phyloP scores from a whole-genome alignment of 1,284 basidiomycete genomes.

The Sporisorium scitamineum region DNA sequence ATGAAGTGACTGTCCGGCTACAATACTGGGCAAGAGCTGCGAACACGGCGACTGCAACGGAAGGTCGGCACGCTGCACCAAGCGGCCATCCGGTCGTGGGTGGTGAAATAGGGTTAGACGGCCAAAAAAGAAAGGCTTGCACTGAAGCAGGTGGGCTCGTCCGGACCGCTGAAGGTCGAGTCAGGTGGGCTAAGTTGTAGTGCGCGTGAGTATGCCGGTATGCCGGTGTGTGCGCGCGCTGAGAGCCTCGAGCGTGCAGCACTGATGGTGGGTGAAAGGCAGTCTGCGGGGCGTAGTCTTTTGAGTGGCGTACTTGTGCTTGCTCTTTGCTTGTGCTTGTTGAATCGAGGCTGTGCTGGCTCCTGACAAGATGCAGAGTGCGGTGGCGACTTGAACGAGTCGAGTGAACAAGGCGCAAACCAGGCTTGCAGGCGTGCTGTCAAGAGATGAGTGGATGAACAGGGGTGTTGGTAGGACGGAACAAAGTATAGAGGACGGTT shows the following conservation, averaged over 20 bases:
- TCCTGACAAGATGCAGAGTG: background rate
- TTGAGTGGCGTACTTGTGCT: background rate
- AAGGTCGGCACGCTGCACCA: background rate
- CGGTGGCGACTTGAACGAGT: background rate
- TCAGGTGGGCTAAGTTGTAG: background rate
- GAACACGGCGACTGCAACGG: background rate
- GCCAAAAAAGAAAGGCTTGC: background rate
- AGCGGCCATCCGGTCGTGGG: background rate
- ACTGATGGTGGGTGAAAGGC: background rate
- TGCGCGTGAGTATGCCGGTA: background rate
- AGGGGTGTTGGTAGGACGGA: background rate
- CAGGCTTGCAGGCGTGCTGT: background rate
- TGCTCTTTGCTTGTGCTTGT: background rate
- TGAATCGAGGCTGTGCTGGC: background rate
- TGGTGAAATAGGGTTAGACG: conserved; percentile 17
- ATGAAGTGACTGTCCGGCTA: conserved; percentile 10
- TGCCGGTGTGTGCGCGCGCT: background rate
- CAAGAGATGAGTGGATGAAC: background rate
- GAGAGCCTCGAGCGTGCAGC: background rate
- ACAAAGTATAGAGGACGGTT: conserved; percentile 5
- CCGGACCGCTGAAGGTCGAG: conserved; percentile 8
- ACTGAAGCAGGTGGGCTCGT: conserved; percentile 12
- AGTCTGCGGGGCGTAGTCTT: background rate
- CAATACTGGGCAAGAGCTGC: background rate
- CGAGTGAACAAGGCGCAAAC: background rate